A percentile compares a stretch with the other conserved stretches of the same genome.
Evolutionary conservation across 352 stramenopile genomes (phyloP).

Genomic region (Phytophthora pini): DNA sequence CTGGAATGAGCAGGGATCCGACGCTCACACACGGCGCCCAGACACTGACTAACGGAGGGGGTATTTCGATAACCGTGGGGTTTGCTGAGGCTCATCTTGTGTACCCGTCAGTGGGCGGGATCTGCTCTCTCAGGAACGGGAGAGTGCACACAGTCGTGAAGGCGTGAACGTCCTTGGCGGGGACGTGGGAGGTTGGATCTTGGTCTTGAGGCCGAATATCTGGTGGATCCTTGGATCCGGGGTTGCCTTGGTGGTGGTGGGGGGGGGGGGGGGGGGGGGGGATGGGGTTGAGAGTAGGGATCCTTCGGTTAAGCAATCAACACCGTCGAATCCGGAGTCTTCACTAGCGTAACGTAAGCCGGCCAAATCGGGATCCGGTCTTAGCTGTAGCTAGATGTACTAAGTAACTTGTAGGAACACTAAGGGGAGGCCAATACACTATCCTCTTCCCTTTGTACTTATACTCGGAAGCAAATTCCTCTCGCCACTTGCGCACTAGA

Average conservation of each 20-base stretch:
- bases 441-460: not conserved
- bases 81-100: not conserved
- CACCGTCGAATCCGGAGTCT: too few relatives aligned
- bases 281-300: too few relatives aligned
- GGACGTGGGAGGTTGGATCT: not conserved
- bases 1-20: not conserved
- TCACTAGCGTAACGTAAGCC: not conserved
- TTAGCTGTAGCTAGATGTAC: too few relatives aligned
- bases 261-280: too few relatives aligned
- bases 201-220: not conserved
- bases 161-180: not conserved
- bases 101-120: not conserved
- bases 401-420: too few relatives aligned
- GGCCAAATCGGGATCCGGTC: too few relatives aligned
- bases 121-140: not conserved
- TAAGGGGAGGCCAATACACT: not conserved
- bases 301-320: too few relatives aligned
- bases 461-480: not conserved
- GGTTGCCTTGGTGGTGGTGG: not conserved
- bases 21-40: not conserved
- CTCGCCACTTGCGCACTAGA: not conserved
- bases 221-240: not conserved
- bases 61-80: not conserved
- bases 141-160: not conserved
- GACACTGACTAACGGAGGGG: too few relatives aligned